Evolutionary conservation across 805 yeast species (phyloP).

Genomic region (Pichia scutulata): DNA sequence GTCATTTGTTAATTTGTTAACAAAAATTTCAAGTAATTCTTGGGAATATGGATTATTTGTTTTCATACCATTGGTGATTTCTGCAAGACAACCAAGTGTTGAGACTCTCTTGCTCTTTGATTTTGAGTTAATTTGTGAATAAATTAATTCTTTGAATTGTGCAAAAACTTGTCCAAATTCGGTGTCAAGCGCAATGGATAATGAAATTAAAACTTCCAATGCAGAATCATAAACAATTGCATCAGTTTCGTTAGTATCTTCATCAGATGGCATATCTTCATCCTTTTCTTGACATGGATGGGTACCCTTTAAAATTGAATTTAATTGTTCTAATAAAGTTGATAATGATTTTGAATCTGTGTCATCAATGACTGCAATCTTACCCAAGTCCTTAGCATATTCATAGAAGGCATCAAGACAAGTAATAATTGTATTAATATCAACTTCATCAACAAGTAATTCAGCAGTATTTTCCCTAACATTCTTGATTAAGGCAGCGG

Average conservation of each 20-base stretch:
- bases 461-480: slow-evolving; percentile 62
- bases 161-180: slow-evolving; percentile 68
- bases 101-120: slow-evolving; percentile 70
- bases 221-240: slow-evolving; percentile 79
- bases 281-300: slow-evolving; percentile 78
- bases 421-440: slow-evolving; percentile 70
- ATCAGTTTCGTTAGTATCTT: slow-evolving; percentile 50
- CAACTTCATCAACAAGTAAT: slow-evolving; percentile 71
- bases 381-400: slow-evolving; percentile 62
- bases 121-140: slow-evolving; percentile 50
- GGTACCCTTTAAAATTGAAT: slow-evolving; percentile 68
- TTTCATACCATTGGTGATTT: slow-evolving; percentile 71
- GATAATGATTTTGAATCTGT: slow-evolving; percentile 53
- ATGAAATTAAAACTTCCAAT: slow-evolving; percentile 72
- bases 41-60: slow-evolving; percentile 55
- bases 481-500: slow-evolving; percentile 50
- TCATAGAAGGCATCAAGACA: slow-evolving; percentile 69
- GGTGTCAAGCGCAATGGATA: slow-evolving; percentile 68
- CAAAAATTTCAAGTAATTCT: slow-evolving; percentile 64
- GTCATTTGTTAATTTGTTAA: slow-evolving; percentile 62
- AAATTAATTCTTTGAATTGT: slow-evolving; percentile 59
- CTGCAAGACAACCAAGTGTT: slow-evolving; percentile 87
- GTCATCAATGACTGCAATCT: slow-evolving; percentile 58
- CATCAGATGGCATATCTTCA: slow-evolving; percentile 28
- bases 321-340: slow-evolving; percentile 58